Conservation (phyloP, 1,284 basidiomycete genomes). For the Trichosporon coremiiforme region DNA sequence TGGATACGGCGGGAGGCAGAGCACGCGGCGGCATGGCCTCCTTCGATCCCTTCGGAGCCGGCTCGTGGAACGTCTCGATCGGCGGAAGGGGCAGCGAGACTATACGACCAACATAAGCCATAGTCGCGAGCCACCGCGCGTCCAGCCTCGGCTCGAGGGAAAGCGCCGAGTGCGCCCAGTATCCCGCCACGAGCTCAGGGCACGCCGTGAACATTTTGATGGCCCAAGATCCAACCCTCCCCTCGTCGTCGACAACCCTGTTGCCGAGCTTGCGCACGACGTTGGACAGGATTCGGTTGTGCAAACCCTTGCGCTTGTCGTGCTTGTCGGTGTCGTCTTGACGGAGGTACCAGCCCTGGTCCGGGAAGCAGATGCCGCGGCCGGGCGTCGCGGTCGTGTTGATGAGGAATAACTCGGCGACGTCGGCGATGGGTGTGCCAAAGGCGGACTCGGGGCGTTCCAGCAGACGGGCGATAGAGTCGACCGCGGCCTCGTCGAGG, state of each 20-base stretch:
- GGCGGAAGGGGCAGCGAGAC: constrained; percentile 73
- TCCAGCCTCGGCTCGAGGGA: constrained; percentile 83
- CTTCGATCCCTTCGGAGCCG: constrained; percentile 37
- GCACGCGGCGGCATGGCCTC: constrained; percentile 63
- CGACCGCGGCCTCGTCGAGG: constrained; percentile 61
- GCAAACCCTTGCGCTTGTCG: constrained; percentile 58
- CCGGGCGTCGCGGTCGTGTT: constrained; percentile 83
- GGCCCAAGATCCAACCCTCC: constrained; percentile 75
- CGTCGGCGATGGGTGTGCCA: constrained; percentile 66
- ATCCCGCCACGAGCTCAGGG: constrained; percentile 81
- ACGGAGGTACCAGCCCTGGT: constrained; percentile 87
- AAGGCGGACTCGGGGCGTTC: constrained; percentile 66
- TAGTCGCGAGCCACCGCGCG: constrained; percentile 84
- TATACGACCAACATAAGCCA: constrained; percentile 75
- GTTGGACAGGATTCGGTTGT: constrained; percentile 83
- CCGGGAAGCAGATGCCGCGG: constrained; percentile 81
- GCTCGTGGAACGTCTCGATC: constrained; percentile 62
- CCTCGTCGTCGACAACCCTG: constrained; percentile 77
- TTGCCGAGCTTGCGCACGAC: constrained; percentile 66
- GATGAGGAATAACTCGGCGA: constrained; percentile 83
- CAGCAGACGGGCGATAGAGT: constrained; percentile 76
- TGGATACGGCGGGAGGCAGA: constrained; percentile 69
- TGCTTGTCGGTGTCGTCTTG: constrained; percentile 49
- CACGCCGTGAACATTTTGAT: constrained; percentile 75
- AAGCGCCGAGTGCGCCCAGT: constrained; percentile 72